Conservation (phyloP, 352 stramenopile species). For the Phytophthora melonis region DNA sequence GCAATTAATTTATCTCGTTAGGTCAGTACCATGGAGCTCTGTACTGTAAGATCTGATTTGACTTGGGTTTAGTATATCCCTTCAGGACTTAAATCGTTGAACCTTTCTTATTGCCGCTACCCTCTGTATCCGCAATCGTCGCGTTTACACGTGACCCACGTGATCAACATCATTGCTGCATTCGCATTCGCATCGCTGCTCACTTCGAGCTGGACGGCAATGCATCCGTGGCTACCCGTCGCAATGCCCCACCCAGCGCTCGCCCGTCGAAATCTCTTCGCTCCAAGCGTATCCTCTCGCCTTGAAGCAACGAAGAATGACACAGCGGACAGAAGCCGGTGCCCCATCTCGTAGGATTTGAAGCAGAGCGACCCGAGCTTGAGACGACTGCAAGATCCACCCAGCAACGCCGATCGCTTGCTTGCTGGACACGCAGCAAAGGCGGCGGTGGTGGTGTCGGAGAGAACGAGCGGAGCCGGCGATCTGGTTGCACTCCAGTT, state of each 20-base stretch:
- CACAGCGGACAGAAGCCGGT: constrained; percentile 12
- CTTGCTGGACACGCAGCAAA: constrained; percentile 8
- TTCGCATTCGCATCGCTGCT: neutral
- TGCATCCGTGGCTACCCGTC: neutral
- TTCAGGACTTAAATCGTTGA: no score
- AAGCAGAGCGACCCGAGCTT: neutral
- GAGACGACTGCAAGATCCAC: constrained; percentile 1
- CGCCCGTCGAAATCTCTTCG: neutral
- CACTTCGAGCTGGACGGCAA: neutral
- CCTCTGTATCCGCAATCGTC: no score
- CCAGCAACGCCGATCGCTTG: constrained; percentile 6
- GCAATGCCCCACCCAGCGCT: neutral
- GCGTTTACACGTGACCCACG: neutral
- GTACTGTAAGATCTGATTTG: no score
- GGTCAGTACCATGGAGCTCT: no score
- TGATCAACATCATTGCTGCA: neutral
- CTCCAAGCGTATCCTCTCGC: constrained; percentile 3
- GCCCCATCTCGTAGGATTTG: constrained; percentile 29
- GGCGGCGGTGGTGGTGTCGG: neutral
- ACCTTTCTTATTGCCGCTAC: no score
- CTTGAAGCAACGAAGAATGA: constrained; percentile 13
- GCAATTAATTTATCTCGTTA: no score
- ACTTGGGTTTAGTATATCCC: no score
- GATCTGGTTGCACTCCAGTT: neutral
- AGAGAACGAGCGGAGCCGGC: constrained; percentile 7